Conservation (phyloP, 2,329 filamentous ascomycete genomes). For the Fusarium sororula region DNA sequence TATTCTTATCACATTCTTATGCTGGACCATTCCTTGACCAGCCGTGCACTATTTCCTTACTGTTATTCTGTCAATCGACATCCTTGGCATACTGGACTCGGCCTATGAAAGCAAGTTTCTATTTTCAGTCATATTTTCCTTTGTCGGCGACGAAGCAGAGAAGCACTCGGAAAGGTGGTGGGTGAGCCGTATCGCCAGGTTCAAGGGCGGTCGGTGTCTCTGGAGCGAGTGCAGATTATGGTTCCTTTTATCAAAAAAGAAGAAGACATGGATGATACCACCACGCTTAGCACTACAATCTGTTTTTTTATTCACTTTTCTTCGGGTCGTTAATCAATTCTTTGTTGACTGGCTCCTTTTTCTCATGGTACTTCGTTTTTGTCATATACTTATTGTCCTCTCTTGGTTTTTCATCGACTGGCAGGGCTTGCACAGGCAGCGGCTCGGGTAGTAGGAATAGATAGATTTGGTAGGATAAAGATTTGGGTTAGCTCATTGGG, state of each 20-base stretch:
- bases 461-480: conserved; percentile 44
- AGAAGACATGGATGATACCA: conserved; percentile 54
- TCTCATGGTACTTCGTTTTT: conserved; percentile 30
- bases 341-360: conserved; percentile 5
- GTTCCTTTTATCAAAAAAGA: conserved; percentile 44
- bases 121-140: conserved; percentile 36
- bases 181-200: neutral
- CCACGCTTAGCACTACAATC: conserved; percentile 50
- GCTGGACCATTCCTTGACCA: conserved; percentile 29
- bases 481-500: conserved; percentile 20
- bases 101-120: conserved; percentile 35
- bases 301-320: conserved; percentile 37
- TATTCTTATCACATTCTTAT: neutral
- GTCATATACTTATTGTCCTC: conserved; percentile 34
- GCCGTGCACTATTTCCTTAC: conserved; percentile 36
- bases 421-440: conserved; percentile 18
- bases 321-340: conserved; percentile 28
- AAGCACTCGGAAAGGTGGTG: conserved; percentile 9
- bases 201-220: neutral
- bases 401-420: conserved; percentile 24
- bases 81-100: conserved; percentile 28
- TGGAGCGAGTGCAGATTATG: conserved; percentile 40
- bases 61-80: conserved; percentile 20
- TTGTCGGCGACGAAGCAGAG: conserved; percentile 26
- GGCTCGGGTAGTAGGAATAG: conserved; percentile 34